Conservation (phyloP, 2,329 filamentous ascomycete genomes). For the Zymoseptoria crescenta region DNA sequence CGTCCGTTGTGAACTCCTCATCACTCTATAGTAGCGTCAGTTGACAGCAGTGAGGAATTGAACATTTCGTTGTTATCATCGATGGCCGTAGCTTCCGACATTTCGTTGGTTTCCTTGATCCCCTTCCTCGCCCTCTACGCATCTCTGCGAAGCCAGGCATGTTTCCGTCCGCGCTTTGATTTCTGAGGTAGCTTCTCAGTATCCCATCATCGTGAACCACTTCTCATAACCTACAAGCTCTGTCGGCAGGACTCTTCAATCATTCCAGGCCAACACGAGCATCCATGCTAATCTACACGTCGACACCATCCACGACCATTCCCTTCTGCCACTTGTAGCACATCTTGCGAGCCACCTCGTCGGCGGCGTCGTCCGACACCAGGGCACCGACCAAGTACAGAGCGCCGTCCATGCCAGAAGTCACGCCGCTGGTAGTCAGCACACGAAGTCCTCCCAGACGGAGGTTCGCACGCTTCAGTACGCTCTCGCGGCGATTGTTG, state of each 20-base stretch:
- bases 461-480: conserved; percentile 69
- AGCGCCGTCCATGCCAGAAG: conserved; percentile 72
- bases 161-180: conserved; percentile 12
- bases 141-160: neutral
- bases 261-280: neutral
- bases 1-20: too few species aligned
- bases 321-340: conserved; percentile 84
- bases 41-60: too few species aligned
- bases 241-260: neutral
- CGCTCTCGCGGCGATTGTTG: conserved; percentile 68
- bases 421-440: conserved; percentile 71
- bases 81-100: neutral
- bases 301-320: conserved; percentile 73
- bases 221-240: neutral
- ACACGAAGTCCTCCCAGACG: conserved; percentile 61
- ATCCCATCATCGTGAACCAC: neutral
- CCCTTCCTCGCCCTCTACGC: neutral
- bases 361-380: conserved; percentile 67
- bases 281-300: conserved; percentile 51
- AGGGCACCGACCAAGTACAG: conserved; percentile 79
- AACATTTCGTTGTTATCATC: too few species aligned
- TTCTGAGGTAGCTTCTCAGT: conserved; percentile 19
- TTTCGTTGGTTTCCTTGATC: neutral
- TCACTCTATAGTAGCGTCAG: too few species aligned
- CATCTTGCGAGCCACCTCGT: conserved; percentile 65